Base-by-base conservation (phyloP, 2,329 filamentous ascomycete genomes). In the Colletotrichum endophyticum region DNA sequence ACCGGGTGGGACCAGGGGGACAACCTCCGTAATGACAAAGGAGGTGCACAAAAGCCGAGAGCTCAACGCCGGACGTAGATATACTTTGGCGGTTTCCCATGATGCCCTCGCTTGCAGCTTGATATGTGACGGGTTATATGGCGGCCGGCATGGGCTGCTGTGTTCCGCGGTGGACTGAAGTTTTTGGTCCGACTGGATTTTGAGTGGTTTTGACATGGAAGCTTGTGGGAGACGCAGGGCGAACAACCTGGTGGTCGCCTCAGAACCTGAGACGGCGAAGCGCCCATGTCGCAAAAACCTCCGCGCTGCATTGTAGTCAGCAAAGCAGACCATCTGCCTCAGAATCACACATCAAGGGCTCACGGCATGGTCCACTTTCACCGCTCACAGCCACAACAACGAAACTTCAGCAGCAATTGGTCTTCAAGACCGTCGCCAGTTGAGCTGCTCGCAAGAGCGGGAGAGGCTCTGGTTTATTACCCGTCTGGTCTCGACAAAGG, bases 261-360 rank as follows among this genome's bases (percentile, higher is more conserved):
- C 73, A 76, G 63, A 76, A 69, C 68, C 70, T 63, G 73, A 76
- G 73, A 76, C 70, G 39, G 49, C 53, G 74, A 76, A 67, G 66
- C 74, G 71, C 72, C 70, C 28, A 44, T 62, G 74, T 70, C 56
- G 30, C 71, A 75, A 44, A 72, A 57, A 57, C 44, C 34, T 32
- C 30, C 74, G 61, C 61, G 8, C 16, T 32, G 68, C 36, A 32
- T 36, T 32, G 61, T 72, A 66, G 61, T 56, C 70, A 66, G 70
- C 61, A 36, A 62, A 34, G 32, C 34, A 56, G 34, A 56, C 34
- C 34, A 15, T 27, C 34, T 67, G 71, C 74, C 12, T 76, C 71
- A 76, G 66, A 66, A 32, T 70, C 25, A 30, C 66, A 44, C 49
- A 30, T 66, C 61, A 15, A 66, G 56, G 16, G 8, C 30, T 53